phyloP scores from a whole-genome alignment of 805 yeast species.

The Alloascoidea africana region DNA sequence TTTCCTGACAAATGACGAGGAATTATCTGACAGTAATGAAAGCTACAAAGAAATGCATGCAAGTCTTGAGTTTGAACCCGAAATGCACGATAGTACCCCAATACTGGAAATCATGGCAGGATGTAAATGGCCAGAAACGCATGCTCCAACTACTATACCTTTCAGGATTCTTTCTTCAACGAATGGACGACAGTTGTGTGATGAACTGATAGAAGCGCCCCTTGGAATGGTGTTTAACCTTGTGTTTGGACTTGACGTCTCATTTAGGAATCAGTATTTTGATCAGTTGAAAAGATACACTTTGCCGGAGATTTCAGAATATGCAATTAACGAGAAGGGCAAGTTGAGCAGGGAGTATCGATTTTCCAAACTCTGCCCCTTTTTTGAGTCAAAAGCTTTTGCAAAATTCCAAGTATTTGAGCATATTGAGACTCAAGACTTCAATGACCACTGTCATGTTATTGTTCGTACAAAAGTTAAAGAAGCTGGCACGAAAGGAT shows the following conservation, averaged over 20 bases:
- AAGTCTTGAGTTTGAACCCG: not conserved
- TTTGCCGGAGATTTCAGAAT: conserved; percentile 21
- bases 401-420: conserved; percentile 73
- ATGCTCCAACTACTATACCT: conserved; percentile 36
- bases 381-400: conserved; percentile 80
- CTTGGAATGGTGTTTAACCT: conserved; percentile 60
- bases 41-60: too few species aligned
- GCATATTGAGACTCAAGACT: conserved; percentile 37
- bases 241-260: conserved; percentile 48
- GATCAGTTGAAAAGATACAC: conserved; percentile 18
- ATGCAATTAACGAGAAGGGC: conserved; percentile 15
- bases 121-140: conserved; percentile 52
- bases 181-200: conserved; percentile 33
- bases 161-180: conserved; percentile 27
- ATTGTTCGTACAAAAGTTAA: conserved; percentile 63
- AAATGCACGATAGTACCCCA: conserved; percentile 6
- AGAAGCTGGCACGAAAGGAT: conserved; percentile 84
- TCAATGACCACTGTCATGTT: conserved; percentile 39
- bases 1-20: too few species aligned
- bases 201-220: conserved; percentile 47
- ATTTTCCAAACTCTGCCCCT: conserved; percentile 66
- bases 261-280: conserved; percentile 22
- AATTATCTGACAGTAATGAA: conserved; percentile 11
- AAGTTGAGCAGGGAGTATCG: conserved; percentile 26
- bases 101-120: too few species aligned